A percentile compares a stretch with the other conserved stretches of the same genome.
These are phyloP conservation scores for Terfezia claveryi DNA, from an alignment of 495 filamentous ascomycete species.

Conservation along the genomic window DNA sequence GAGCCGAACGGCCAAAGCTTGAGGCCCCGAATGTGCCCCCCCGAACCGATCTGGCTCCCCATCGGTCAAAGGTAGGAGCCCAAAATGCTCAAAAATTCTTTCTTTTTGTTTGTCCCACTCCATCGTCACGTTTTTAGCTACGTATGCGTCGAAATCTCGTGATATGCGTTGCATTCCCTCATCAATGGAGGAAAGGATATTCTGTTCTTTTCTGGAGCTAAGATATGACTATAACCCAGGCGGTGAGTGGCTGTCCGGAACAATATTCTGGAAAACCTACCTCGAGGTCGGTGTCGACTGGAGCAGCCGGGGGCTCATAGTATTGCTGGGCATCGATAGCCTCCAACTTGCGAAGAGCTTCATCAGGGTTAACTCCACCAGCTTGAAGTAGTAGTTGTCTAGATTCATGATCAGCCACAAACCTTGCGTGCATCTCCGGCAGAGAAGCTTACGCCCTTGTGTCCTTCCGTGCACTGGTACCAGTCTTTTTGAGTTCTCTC, in stretches of 20 bases:
- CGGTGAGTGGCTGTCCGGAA: constrained; percentile 1
- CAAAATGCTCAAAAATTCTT: constrained; percentile 88
- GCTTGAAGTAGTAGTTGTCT: constrained; percentile 17
- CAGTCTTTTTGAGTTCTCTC: constrained; percentile 15
- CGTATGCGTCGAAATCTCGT: constrained; percentile 71
- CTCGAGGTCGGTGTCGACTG: constrained; percentile 20
- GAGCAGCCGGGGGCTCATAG: constrained; percentile 14
- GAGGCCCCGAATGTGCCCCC: constrained; percentile 12
- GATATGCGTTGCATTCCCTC: constrained; percentile 71
- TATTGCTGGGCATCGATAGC: constrained; percentile 17
- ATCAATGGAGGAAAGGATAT: constrained; percentile 70
- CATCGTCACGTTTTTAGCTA: constrained; percentile 83
- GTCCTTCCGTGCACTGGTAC: constrained; percentile 10
- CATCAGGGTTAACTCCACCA: constrained; percentile 18
- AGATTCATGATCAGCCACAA: not conserved
- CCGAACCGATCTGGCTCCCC: constrained; percentile 23
- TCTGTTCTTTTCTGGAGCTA: constrained; percentile 64
- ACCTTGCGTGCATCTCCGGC: not conserved
- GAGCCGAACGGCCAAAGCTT: constrained; percentile 34
- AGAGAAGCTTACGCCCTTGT: constrained; percentile 14
- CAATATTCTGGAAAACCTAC: constrained; percentile 2
- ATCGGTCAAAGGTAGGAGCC: constrained; percentile 46
- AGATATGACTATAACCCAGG: constrained; percentile 38
- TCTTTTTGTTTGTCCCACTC: constrained; percentile 88
- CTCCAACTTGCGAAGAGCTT: constrained; percentile 18